A percentile compares a stretch with the other conserved stretches of the same genome.
Conservation (phyloP, 1,284 basidiomycete species). For the Tilletia indica region DNA sequence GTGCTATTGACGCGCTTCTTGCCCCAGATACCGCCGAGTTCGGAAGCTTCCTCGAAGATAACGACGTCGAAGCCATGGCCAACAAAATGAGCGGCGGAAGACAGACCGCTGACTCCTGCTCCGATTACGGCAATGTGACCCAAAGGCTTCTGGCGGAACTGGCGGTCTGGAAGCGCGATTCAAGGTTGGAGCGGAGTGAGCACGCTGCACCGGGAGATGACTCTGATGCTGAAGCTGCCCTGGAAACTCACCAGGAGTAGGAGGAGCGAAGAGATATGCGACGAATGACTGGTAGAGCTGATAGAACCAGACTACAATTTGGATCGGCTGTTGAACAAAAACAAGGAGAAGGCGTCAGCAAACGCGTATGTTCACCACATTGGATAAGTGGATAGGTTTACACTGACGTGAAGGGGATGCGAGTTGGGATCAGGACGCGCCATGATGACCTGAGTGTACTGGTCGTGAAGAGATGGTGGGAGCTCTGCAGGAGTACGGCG, state of each 20-base stretch:
- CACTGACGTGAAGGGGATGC: conserved; percentile 9
- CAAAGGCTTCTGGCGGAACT: conserved; percentile 35
- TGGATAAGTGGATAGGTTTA: neutral
- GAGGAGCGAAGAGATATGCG: conserved; percentile 17
- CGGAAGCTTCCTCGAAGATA: conserved; percentile 52
- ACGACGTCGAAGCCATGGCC: conserved; percentile 54
- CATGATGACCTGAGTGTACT: neutral
- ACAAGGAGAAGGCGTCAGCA: neutral
- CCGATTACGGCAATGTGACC: conserved; percentile 56
- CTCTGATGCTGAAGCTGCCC: neutral
- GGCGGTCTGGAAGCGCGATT: conserved; percentile 9
- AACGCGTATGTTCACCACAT: no score
- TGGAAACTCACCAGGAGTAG: neutral
- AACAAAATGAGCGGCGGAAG: conserved; percentile 53
- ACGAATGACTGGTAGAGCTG: conserved; percentile 12
- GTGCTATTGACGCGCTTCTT: conserved; percentile 63
- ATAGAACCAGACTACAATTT: conserved; percentile 36
- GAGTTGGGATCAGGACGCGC: neutral
- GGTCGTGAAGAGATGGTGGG: neutral
- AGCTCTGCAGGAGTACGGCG: neutral
- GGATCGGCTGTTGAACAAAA: conserved; percentile 34
- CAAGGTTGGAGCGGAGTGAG: neutral
- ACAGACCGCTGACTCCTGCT: conserved; percentile 56
- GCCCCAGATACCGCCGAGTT: conserved; percentile 64
- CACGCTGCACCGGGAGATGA: neutral